Percentiles rank a stretch among this genome's conserved stretches.
Evolutionary conservation across 2,329 filamentous ascomycete genomes (phyloP).

Genomic region (Cercospora brassicicola): DNA sequence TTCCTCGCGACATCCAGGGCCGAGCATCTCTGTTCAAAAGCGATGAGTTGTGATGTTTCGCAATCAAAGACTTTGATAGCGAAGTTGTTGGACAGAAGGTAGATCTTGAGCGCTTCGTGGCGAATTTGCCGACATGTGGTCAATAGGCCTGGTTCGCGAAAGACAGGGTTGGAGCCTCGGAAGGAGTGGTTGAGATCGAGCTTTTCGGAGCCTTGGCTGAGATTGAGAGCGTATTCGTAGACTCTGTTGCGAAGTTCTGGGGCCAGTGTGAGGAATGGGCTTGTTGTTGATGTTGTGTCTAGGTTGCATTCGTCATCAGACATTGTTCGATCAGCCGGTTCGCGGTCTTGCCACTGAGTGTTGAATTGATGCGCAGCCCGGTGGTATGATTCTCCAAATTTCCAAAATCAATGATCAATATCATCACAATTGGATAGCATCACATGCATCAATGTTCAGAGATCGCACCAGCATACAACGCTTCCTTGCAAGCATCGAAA

Average conservation of each 20-base stretch:
- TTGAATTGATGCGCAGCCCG: not conserved
- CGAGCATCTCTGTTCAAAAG: conserved; percentile 3
- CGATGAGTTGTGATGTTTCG: not conserved
- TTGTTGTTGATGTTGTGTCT: too few relatives aligned
- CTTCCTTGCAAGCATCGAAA: conserved; percentile 10
- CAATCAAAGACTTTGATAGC: conserved; percentile 9
- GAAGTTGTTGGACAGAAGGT: conserved; percentile 8
- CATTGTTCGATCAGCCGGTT: too few relatives aligned
- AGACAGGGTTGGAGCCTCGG: conserved; percentile 2
- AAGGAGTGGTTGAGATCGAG: conserved; percentile 14
- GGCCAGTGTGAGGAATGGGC: conserved; percentile 10
- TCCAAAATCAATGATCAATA: not conserved
- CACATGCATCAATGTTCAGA: not conserved
- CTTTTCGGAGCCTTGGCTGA: not conserved
- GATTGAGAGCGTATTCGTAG: conserved; percentile 19
- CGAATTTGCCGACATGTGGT: conserved; percentile 14
- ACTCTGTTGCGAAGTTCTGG: conserved; percentile 20
- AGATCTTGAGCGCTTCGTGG: conserved; percentile 12
- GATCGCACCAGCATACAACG: not conserved
- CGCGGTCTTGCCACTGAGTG: not conserved
- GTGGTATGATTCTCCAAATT: not conserved
- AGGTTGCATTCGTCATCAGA: too few relatives aligned
- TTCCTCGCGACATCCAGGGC: not conserved
- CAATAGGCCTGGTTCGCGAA: conserved; percentile 11
- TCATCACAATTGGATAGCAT: not conserved